Evolutionary conservation across 2,329 filamentous ascomycete species (phyloP).

Genomic region (Aspergillus awamori): DNA sequence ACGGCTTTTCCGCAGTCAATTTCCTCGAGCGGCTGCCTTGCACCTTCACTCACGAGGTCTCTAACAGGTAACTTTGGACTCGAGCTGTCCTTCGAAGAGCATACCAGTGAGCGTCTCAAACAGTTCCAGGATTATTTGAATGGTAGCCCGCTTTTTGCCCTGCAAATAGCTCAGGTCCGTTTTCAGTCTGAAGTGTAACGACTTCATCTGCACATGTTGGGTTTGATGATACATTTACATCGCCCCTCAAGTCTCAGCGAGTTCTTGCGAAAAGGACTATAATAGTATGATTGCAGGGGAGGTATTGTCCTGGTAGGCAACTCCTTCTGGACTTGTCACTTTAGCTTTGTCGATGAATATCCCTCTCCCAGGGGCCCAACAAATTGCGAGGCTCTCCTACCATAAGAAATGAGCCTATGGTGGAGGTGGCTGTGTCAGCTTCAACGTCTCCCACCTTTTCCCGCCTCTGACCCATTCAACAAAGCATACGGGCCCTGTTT

Average conservation of each 20-base stretch:
- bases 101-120: constrained; percentile 73
- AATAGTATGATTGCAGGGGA: constrained; percentile 63
- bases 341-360: constrained; percentile 66
- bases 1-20: background rate
- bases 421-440: constrained; percentile 61
- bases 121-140: constrained; percentile 74
- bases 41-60: constrained; percentile 63
- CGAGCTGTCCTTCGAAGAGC: constrained; percentile 73
- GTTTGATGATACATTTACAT: constrained; percentile 58
- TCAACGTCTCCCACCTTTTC: background rate
- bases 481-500: background rate
- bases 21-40: background rate
- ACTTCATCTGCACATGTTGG: background rate
- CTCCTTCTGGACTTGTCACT: constrained; percentile 61
- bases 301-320: constrained; percentile 58
- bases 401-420: constrained; percentile 55
- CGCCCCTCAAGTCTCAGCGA: constrained; percentile 63
- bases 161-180: constrained; percentile 39
- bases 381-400: constrained; percentile 58
- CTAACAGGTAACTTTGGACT: constrained; percentile 84
- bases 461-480: background rate
- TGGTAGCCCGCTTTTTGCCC: constrained; percentile 81
- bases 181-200: background rate
- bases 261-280: constrained; percentile 58
- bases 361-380: constrained; percentile 61